phyloP scores from a whole-genome alignment of 441 rosid species.

The Corymbia citriodora region DNA sequence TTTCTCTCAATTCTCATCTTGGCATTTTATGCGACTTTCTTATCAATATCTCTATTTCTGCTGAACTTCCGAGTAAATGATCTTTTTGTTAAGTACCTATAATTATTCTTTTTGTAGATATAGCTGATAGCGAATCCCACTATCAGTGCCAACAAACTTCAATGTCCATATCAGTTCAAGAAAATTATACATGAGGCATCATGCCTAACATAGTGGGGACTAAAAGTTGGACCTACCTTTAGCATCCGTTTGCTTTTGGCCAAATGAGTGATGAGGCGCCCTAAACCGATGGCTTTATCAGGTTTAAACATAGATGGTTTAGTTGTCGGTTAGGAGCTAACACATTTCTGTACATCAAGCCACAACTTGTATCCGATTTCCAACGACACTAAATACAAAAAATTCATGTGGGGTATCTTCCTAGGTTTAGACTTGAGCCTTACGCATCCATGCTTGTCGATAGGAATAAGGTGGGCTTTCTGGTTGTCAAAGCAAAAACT shows the following conservation, averaged over 20 bases:
- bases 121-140: background rate
- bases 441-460: background rate
- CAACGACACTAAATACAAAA: background rate
- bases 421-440: background rate
- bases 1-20: background rate
- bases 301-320: background rate
- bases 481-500: background rate
- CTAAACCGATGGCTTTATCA: background rate
- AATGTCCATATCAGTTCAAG: background rate
- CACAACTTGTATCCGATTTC: background rate
- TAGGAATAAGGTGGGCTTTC: background rate
- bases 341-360: background rate
- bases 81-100: too few relatives aligned
- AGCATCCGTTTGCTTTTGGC: background rate
- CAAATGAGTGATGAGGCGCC: background rate
- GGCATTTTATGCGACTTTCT: background rate
- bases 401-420: background rate
- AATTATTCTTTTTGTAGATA: too few relatives aligned
- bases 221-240: too few relatives aligned
- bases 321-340: background rate
- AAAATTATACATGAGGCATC: background rate
- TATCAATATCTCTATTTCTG: background rate
- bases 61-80: background rate
- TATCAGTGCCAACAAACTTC: background rate
- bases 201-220: background rate